Percentiles rank a stretch among this genome's conserved stretches.
phyloP scores from a whole-genome alignment of 148 eudicot genomes.

The Cornus kousa region DNA sequence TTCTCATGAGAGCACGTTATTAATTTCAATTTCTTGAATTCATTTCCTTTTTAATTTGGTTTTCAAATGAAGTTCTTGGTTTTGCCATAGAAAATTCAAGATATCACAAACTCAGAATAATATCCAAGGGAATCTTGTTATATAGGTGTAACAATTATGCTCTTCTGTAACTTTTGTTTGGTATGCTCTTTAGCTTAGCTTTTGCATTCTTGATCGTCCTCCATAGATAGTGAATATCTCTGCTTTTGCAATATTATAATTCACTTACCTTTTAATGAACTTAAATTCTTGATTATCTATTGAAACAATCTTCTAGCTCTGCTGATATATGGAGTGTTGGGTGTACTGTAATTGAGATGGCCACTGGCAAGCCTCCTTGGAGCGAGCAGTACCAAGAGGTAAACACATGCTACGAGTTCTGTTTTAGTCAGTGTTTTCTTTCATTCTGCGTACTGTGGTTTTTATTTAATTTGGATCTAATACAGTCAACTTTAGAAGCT shows the following conservation, averaged over 20 bases:
- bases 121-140: neutral
- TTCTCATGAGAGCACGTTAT: neutral
- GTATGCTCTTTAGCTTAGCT: neutral
- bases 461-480: neutral
- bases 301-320: constrained; percentile 42
- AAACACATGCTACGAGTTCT: neutral
- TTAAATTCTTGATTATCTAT: neutral
- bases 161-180: neutral
- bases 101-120: too few species aligned
- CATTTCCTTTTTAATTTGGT: neutral
- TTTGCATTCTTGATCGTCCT: neutral
- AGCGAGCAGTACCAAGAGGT: constrained; percentile 83
- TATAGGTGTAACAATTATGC: neutral
- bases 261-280: neutral
- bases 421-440: neutral
- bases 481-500: neutral
- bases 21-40: neutral
- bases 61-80: neutral
- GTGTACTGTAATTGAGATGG: constrained; percentile 88
- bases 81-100: neutral
- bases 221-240: neutral
- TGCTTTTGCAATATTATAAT: neutral
- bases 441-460: neutral
- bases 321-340: constrained; percentile 97
- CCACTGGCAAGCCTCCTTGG: constrained; percentile 93